Conservation (phyloP, 805 yeast genomes). For the Hanseniaspora vineae region DNA sequence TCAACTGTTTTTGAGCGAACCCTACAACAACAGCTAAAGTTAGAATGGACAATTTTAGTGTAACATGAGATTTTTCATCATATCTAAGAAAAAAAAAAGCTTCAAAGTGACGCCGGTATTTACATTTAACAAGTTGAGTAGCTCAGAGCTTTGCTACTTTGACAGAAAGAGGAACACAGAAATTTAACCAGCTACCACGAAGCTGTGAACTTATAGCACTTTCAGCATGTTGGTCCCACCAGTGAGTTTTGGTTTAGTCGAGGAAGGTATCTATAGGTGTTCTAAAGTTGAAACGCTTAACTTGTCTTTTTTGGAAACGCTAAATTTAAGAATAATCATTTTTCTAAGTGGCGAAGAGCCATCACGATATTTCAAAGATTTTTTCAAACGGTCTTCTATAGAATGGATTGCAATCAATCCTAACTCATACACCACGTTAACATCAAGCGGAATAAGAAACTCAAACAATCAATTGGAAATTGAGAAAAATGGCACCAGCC, state of each 20-base stretch:
- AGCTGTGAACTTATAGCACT: too few species aligned
- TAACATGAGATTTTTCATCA: too few species aligned
- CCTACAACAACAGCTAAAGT: too few species aligned
- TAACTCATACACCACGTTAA: slow-evolving; percentile 6
- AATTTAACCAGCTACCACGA: too few species aligned
- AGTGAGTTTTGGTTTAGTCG: slow-evolving; percentile 83
- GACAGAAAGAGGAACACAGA: too few species aligned
- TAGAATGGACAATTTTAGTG: too few species aligned
- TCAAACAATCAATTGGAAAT: too few species aligned
- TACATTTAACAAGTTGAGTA: too few species aligned
- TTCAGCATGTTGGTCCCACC: slow-evolving; percentile 74
- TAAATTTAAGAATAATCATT: slow-evolving; percentile 53
- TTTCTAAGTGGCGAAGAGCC: slow-evolving; percentile 81
- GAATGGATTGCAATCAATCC: slow-evolving; percentile 30
- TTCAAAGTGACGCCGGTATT: too few species aligned
- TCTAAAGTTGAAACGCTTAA: slow-evolving; percentile 65
- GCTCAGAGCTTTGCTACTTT: too few species aligned
- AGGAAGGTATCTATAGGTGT: slow-evolving; percentile 76
- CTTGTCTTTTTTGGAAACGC: slow-evolving; percentile 64
- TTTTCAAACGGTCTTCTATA: slow-evolving; percentile 44
- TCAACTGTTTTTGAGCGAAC: too few species aligned
- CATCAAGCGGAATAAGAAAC: background rate
- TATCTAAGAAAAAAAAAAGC: too few species aligned
- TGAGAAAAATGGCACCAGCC: background rate
- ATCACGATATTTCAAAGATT: slow-evolving; percentile 52